Evolutionary conservation across 352 stramenopile genomes (phyloP), one percentile per base, ranked within the genome.

Genomic region (Hyphochytrium catenoides): DNA sequence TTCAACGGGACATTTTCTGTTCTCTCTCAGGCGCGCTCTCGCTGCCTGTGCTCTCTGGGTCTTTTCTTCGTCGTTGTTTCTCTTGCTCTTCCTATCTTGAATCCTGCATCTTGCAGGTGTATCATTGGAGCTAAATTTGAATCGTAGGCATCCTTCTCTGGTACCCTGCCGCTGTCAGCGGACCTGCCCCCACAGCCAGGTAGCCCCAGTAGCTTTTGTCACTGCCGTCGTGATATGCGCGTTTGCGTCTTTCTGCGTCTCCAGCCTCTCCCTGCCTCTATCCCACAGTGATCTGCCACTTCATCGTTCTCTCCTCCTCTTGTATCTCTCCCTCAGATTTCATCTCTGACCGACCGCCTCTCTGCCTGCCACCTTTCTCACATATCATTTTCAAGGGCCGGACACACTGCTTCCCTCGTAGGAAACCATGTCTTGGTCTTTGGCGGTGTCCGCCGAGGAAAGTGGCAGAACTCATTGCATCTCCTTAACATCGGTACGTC

Each of bases 81-180:
- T n/a, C n/a, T n/a, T n/a, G n/a, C n/a, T n/a, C n/a, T n/a, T n/a
- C n/a, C n/a, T n/a, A n/a, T n/a, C n/a, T 8, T 36, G 18, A 4
- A 8, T 44, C 29, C 24, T 34, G 25, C 27, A 35, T 35, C 36
- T 16, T 41, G 15, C 12, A 19, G 1, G 14, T 6, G 15, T 20
- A 30, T n/a, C 31, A 36, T 11, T 36, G 9, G 26, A 14, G 15
- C 14, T 26, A 4, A 36, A 31, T 4, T 12, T n/a, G 3, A 27
- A 4, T 11, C 17, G 16, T 33, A 45, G 74, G 91, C 48, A 91
- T 81, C 44, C 85, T 91, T 43, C 44, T 89, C 19, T 91, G 81
- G 81, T 93, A 92, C 46, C 78, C 78, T 14, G 77, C 82, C 9
- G 62, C 68, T 3, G 63, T 88, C 16, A 67, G 50, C 22, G 69